phyloP scores from a whole-genome alignment of 345 rosid species.

The Salix caprea region DNA sequence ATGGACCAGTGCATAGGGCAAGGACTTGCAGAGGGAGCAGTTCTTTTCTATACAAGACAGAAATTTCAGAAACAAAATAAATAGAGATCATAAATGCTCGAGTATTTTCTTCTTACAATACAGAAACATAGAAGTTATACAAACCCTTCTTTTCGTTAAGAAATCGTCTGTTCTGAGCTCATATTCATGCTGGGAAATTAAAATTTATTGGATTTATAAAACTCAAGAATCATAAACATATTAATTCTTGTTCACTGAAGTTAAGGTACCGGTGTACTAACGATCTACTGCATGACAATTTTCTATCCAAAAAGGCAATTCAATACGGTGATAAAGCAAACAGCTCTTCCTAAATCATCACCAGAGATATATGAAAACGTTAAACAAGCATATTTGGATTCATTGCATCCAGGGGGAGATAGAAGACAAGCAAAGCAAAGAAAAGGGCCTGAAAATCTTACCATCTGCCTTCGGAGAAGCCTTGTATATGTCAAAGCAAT shows the following conservation, averaged over 20 bases:
- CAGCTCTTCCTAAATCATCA: background rate
- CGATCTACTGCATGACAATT: too few relatives aligned
- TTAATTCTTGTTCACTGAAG: too few relatives aligned
- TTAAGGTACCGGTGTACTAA: too few relatives aligned
- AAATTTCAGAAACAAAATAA: background rate
- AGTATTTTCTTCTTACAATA: background rate
- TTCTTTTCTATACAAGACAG: constrained; percentile 1
- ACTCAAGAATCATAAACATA: too few relatives aligned
- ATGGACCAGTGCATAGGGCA: constrained; percentile 24
- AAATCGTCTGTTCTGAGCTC: background rate
- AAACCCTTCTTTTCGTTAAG: background rate
- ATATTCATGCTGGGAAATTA: background rate
- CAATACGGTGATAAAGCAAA: background rate
- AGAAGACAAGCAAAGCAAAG: background rate
- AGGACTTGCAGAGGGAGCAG: background rate
- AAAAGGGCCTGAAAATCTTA: background rate
- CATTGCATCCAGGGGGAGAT: background rate
- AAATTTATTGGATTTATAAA: too few relatives aligned
- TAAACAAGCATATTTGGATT: background rate
- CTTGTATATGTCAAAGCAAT: constrained; percentile 62
- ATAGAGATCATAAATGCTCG: background rate
- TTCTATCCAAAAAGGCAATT: too few relatives aligned
- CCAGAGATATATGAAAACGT: background rate
- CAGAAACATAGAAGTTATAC: too few relatives aligned
- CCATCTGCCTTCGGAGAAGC: constrained; percentile 5